Base-by-base conservation (phyloP, 2,329 filamentous ascomycete species). In the Coleophoma cylindrospora region DNA sequence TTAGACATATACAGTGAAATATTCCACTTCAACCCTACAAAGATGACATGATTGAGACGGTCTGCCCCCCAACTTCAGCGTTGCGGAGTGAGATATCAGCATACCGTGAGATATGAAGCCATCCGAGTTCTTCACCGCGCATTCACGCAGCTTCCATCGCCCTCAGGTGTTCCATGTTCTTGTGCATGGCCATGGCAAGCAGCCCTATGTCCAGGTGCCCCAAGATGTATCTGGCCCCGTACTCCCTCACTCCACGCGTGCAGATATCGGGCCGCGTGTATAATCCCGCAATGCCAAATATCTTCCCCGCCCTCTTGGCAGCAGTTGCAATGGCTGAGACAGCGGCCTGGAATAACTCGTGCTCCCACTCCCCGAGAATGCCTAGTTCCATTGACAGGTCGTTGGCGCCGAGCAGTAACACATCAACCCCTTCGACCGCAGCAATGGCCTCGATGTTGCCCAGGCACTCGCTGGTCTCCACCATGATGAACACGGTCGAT, bases 361-460 rank as follows among this genome's bases (percentile, higher is more conserved):
- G 56, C 36, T 58, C 52, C 50, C 54, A 64, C 13, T 61, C 50
- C 1, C 51, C 56, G 4, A 55, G 58, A 10, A 58, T 53, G 0
- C 62, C 61, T 2, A 65, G 47, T 22, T 63, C 61, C 7, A 59
- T 58, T 1, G 60, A 56, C 11, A 68, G 43, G 40, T 68, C 65
- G 17, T 62, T 64, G 3, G 61, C 62, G 4, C 67, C 66, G 11
- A 69, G 54, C 0, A 68, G 53, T 0, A 69, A 51, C 0, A 65
- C 61, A 36, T 68, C 65, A 0, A 66, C 61, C 1, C 62, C 63
- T 2, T 58, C 49, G 0, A 66, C 59, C 2, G 63, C 60, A 1
- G 64, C 64, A 13, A 69, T 69, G 5, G 57, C 56, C 19, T 67
- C 61, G 0, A 61, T 57, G 1, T 59, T 57, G 0, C 58, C 51